phyloP scores from a whole-genome alignment of 352 stramenopile genomes.

The Phytophthora cajani region DNA sequence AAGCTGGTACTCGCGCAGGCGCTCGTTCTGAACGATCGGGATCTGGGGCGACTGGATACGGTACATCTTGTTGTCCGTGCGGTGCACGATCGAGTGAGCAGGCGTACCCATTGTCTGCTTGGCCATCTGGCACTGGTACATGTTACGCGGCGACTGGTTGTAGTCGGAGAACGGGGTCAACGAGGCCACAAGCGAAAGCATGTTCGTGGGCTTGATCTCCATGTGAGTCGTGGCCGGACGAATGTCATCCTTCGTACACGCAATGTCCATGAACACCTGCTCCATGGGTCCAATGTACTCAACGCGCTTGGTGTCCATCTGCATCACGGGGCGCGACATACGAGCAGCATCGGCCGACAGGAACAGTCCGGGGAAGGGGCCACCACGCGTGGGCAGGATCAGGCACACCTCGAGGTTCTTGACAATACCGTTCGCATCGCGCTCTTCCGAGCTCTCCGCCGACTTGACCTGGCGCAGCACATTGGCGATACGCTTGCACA shows the following conservation, averaged over 20 bases:
- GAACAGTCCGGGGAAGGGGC: slow-evolving; percentile 97
- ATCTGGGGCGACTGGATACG: slow-evolving; percentile 98
- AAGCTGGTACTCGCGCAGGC: slow-evolving; percentile 97
- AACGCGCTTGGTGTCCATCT: slow-evolving; percentile 90
- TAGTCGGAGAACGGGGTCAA: slow-evolving; percentile 99
- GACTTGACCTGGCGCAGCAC: slow-evolving; percentile 81
- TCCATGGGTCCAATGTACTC: slow-evolving; percentile 99
- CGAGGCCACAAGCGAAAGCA: slow-evolving; percentile 99
- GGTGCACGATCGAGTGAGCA: slow-evolving; percentile 95
- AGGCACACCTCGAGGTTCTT: slow-evolving; percentile 85
- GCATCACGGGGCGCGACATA: slow-evolving; percentile 94
- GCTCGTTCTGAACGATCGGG: slow-evolving; percentile 97
- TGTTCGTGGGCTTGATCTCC: slow-evolving; percentile 99
- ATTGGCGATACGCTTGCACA: slow-evolving; percentile 88
- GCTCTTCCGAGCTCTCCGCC: slow-evolving; percentile 53
- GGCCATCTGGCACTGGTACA: slow-evolving; percentile 99
- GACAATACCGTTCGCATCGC: slow-evolving; percentile 72
- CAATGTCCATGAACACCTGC: slow-evolving; percentile 98
- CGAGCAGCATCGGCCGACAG: slow-evolving; percentile 96
- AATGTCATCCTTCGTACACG: slow-evolving; percentile 96
- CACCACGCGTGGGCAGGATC: slow-evolving; percentile 82
- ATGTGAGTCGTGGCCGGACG: slow-evolving; percentile 97
- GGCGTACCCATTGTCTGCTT: slow-evolving; percentile 99
- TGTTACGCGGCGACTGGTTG: slow-evolving; percentile 99
- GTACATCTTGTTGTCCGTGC: slow-evolving; percentile 99